Evolutionary conservation across 1,284 basidiomycete species (phyloP).

Genomic region (Leccinum variabile): DNA sequence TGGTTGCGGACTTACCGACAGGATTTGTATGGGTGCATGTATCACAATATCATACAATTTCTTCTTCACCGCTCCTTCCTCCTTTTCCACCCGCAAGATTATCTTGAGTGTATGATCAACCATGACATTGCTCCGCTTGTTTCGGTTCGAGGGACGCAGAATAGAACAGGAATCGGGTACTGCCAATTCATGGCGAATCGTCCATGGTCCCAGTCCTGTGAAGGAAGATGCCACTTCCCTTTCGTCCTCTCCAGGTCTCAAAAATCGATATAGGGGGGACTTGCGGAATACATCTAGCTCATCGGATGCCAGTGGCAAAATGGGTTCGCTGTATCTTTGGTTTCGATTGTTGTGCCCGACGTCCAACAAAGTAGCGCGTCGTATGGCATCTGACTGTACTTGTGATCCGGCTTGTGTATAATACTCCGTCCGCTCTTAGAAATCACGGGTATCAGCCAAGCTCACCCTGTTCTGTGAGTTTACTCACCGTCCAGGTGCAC

Average conservation of each 20-base stretch:
- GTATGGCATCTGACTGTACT: conserved; percentile 73
- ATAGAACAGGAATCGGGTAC: conserved; percentile 57
- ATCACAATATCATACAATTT: conserved; percentile 93
- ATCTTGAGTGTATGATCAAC: conserved; percentile 84
- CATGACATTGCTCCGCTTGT: conserved; percentile 77
- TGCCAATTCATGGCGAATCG: conserved; percentile 54
- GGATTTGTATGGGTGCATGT: conserved; percentile 76
- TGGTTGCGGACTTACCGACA: conserved; percentile 57
- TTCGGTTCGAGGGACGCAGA: conserved; percentile 82
- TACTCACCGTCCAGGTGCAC: conserved; percentile 78
- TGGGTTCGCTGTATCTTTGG: conserved; percentile 42
- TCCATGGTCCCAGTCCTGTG: conserved; percentile 79
- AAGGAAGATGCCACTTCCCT: conserved; percentile 56
- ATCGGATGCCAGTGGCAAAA: conserved; percentile 70
- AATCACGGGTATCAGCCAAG: neutral
- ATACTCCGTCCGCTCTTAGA: conserved; percentile 78
- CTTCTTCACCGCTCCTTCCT: conserved; percentile 70
- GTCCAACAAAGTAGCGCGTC: conserved; percentile 67
- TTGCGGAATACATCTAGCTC: conserved; percentile 52
- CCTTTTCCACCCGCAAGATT: conserved; percentile 82
- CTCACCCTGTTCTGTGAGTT: neutral
- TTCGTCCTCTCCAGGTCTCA: conserved; percentile 45
- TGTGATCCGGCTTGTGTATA: conserved; percentile 68
- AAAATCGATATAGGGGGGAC: conserved; percentile 52
- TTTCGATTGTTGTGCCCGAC: conserved; percentile 47